Base-by-base conservation (phyloP, 495 filamentous ascomycete species). In the Aspergillus steynii region DNA sequence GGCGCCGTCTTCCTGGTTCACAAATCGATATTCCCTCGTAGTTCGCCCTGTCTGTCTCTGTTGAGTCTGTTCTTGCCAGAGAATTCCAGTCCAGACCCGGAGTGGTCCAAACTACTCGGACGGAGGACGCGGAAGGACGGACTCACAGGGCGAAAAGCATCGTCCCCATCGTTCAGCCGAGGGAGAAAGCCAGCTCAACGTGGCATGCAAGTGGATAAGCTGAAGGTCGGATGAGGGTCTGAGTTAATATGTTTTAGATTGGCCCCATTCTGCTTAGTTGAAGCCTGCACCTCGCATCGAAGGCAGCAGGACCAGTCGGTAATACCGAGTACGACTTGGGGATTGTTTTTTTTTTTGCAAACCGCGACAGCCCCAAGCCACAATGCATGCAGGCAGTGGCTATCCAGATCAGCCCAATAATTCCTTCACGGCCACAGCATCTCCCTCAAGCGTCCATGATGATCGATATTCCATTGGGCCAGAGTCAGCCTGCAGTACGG, bases 131-230 rank as follows among this genome's bases (percentile, higher is more conserved):
- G 37, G 37, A 15, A 42, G 2, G 37, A 42, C 37, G 9, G 37
- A 14, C 37, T 2, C 20, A 20, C 20, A 20, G 20, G 20, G 20
- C 20, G 20, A 7, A 37, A 37, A 10, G 37, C 9, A 42, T 8
- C 9, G 25, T 47, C 53, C 46, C 53, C 53, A 45, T 55, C 42
- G 34, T 55, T 55, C 53, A 55, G 37, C 53, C 53, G 53, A 55
- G 32, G 29, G 29, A 45, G 20, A 9, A 10, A 25, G 4, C 5
- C 53, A 7, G 29, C 14, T 47, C 5, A 61, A 61, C 59, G 59
- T 61, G 53, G 59, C 59, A 53, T 50, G 20, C 26, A 25, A 46
- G 59, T 61, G 59, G 59, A 52, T 61, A 55, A 52, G 59, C 59
- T 55, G 53, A 61, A 27, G 37, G 37, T 3, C 14, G 9, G 37